These are phyloP conservation scores for Aspergillus baeticus DNA, from an alignment of 495 filamentous ascomycete genomes.

Conservation along the genomic window DNA sequence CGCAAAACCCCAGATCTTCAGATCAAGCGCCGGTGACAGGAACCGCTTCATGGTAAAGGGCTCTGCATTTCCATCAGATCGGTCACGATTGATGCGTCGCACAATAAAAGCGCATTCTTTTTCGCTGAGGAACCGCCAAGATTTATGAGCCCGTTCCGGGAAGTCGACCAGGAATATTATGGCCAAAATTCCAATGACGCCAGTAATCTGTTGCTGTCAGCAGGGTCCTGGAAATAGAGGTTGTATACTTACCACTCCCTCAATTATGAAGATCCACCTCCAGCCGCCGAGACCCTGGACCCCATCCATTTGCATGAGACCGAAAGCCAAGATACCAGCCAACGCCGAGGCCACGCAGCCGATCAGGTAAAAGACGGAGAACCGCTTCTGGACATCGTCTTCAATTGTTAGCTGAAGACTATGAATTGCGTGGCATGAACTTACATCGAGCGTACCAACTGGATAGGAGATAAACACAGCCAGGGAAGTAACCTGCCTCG, in stretches of 20 bases:
- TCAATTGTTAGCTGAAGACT: neutral
- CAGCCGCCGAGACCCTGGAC: slow-evolving; percentile 51
- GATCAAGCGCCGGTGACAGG: slow-evolving; percentile 46
- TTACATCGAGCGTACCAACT: slow-evolving; percentile 63
- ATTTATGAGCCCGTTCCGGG: slow-evolving; percentile 50
- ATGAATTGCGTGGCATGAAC: neutral
- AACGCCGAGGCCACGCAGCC: slow-evolving; percentile 61
- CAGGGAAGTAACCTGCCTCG: slow-evolving; percentile 67
- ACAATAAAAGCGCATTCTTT: slow-evolving; percentile 55
- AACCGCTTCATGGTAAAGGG: slow-evolving; percentile 52
- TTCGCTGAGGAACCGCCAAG: slow-evolving; percentile 51
- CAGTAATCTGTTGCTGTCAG: slow-evolving; percentile 34
- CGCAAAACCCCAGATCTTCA: slow-evolving; percentile 63
- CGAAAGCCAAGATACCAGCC: slow-evolving; percentile 63
- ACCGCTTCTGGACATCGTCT: slow-evolving; percentile 64
- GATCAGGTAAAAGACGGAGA: slow-evolving; percentile 63
- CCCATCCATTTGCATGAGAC: slow-evolving; percentile 59
- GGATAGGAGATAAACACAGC: slow-evolving; percentile 58
- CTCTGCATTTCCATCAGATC: slow-evolving; percentile 50
- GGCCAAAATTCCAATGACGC: slow-evolving; percentile 39
- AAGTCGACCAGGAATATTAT: slow-evolving; percentile 60
- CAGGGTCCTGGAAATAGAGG: neutral
- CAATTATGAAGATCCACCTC: slow-evolving; percentile 66
- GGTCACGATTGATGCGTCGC: slow-evolving; percentile 57
- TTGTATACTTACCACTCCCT: slow-evolving; percentile 43